Evolutionary conservation across 140 eudicot species (phyloP).

Genomic region (Ambrosia hybrid): DNA sequence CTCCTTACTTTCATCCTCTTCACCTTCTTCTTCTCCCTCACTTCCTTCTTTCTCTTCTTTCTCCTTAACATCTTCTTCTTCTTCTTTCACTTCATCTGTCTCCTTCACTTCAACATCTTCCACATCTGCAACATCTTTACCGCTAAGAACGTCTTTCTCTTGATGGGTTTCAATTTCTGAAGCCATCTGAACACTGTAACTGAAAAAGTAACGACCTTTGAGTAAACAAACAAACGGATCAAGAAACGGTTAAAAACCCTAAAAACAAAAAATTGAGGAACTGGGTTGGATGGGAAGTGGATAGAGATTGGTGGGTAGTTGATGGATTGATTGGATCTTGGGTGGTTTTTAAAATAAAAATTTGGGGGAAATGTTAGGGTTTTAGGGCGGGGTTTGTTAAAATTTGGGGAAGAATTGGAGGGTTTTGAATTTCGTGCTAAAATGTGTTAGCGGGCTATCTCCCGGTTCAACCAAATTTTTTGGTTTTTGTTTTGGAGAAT

Average conservation of each 20-base stretch:
- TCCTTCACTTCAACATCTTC: conserved; percentile 28
- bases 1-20: conserved; percentile 12
- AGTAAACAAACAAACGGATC: conserved; percentile 3
- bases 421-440: no score
- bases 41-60: conserved; percentile 25
- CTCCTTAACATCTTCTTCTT: conserved; percentile 22
- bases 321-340: no score
- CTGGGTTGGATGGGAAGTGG: no score
- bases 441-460: conserved; percentile 31
- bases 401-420: no score
- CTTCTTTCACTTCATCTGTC: conserved; percentile 17
- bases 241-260: no score
- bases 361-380: no score
- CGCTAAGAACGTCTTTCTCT: conserved; percentile 30
- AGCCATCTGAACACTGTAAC: conserved; percentile 34
- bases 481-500: not conserved
- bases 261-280: no score
- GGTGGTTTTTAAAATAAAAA: no score
- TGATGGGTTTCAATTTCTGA: conserved; percentile 56
- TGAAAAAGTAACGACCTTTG: not conserved
- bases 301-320: no score
- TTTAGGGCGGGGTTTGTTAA: conserved; percentile 34
- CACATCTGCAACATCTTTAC: conserved; percentile 19
- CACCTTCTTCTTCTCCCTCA: conserved; percentile 26
- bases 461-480: conserved; percentile 22